Evolutionary conservation across 176 grass and related monocot species (phyloP).

Genomic region (Oryza coarctata): DNA sequence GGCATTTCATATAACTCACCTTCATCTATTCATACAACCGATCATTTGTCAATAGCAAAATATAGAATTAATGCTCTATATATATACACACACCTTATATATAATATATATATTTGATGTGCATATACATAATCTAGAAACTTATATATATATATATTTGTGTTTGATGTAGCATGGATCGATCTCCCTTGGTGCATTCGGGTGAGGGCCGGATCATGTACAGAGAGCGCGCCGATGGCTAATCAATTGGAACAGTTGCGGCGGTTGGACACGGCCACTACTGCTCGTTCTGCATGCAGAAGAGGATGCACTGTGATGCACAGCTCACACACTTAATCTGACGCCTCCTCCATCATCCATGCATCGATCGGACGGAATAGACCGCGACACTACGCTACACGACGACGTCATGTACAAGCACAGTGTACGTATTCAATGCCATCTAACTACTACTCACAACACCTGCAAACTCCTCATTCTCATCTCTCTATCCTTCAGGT

Average conservation of each 20-base stretch:
- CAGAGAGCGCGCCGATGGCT: constrained; percentile 12
- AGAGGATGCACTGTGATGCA: constrained; percentile 16
- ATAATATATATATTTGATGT: no score
- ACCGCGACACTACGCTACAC: constrained; percentile 21
- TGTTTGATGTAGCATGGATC: background rate
- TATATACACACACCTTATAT: no score
- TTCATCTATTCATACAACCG: no score
- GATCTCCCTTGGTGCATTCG: background rate
- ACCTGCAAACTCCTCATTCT: constrained; percentile 2
- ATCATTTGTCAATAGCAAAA: no score
- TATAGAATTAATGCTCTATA: no score
- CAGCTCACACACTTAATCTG: constrained; percentile 45
- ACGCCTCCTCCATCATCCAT: constrained; percentile 33
- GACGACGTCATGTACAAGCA: constrained; percentile 27
- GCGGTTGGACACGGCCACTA: constrained; percentile 38
- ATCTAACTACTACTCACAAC: constrained; percentile 6
- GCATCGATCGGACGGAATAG: constrained; percentile 38
- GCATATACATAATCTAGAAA: background rate
- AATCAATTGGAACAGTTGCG: constrained; percentile 49
- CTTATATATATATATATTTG: background rate
- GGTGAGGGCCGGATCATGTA: background rate
- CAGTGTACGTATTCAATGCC: constrained; percentile 46
- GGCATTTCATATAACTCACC: no score
- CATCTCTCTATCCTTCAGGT: constrained; percentile 26
- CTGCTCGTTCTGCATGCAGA: background rate